phyloP scores from a whole-genome alignment of 2,329 filamentous ascomycete species.

The Monilinia vaccinii-corymbosi region DNA sequence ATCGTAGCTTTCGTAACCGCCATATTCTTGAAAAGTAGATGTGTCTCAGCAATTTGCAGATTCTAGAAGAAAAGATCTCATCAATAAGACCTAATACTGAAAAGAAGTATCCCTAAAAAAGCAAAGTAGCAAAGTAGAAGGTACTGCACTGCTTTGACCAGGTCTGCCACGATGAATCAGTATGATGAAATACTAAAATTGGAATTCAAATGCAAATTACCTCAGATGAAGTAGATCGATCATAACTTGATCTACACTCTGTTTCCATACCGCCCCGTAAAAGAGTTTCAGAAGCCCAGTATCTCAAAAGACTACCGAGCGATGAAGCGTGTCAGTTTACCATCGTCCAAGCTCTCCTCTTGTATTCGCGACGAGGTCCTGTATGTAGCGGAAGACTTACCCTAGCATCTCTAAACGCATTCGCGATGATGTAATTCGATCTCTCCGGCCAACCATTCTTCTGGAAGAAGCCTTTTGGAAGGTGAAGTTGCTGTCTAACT shows the following conservation, averaged over 20 bases:
- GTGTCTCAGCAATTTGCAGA: background rate
- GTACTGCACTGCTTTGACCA: fast-evolving
- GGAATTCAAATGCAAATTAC: fast-evolving
- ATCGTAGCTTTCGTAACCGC: background rate
- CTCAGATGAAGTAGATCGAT: too few relatives aligned
- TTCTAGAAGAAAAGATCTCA: background rate
- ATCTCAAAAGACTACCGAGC: background rate
- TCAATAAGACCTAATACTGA: background rate
- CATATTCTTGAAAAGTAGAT: background rate
- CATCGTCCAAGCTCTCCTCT: background rate
- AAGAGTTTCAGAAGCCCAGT: background rate
- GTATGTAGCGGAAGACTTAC: background rate
- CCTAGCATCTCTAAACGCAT: background rate
- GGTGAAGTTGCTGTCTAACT: background rate
- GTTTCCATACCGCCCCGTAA: fast-evolving
- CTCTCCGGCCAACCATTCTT: background rate
- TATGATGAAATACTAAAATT: background rate
- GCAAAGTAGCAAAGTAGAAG: background rate
- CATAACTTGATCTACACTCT: background rate
- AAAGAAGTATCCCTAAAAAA: fast-evolving
- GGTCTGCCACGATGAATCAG: background rate
- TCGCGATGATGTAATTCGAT: background rate
- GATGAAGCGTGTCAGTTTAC: background rate
- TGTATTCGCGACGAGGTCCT: background rate
- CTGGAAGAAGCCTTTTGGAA: background rate